Evolutionary conservation across 2,329 filamentous ascomycete genomes (phyloP).

Genomic region (Fusarium ambrosium): DNA sequence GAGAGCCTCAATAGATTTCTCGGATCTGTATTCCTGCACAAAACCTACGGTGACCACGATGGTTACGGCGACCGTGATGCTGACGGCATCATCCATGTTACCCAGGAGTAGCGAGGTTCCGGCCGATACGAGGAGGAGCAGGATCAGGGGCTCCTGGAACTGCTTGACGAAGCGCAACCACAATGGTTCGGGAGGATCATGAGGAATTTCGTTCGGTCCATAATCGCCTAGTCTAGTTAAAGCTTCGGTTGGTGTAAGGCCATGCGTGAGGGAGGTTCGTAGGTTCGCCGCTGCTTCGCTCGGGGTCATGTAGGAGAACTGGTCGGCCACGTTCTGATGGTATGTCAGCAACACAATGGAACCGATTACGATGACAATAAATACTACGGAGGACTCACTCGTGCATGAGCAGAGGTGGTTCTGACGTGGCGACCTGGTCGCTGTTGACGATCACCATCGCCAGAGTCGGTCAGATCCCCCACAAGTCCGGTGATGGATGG

Average conservation of each 20-base stretch:
- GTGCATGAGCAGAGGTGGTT: constrained; percentile 68
- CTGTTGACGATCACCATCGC: constrained; percentile 45
- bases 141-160: constrained; percentile 94
- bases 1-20: constrained; percentile 95
- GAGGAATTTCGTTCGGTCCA: constrained; percentile 94
- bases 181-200: constrained; percentile 91
- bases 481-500: constrained; percentile 51
- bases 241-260: constrained; percentile 85
- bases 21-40: constrained; percentile 96
- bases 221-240: constrained; percentile 82
- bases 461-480: constrained; percentile 44
- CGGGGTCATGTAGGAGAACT: constrained; percentile 77
- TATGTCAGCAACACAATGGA: constrained; percentile 27
- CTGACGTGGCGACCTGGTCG: constrained; percentile 56
- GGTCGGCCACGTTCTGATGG: constrained; percentile 67
- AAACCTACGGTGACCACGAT: constrained; percentile 98
- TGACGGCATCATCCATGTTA: constrained; percentile 94
- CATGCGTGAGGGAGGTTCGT: constrained; percentile 85
- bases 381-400: constrained; percentile 55
- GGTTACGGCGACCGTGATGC: constrained; percentile 94
- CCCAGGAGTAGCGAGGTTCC: constrained; percentile 90
- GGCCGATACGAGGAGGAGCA: constrained; percentile 91
- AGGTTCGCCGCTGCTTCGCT: constrained; percentile 83
- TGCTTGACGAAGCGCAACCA: constrained; percentile 97
- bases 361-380: background rate